These are phyloP conservation scores for Hypoxylon intermedium DNA, from an alignment of 495 filamentous ascomycete species.

Conservation along the genomic window DNA sequence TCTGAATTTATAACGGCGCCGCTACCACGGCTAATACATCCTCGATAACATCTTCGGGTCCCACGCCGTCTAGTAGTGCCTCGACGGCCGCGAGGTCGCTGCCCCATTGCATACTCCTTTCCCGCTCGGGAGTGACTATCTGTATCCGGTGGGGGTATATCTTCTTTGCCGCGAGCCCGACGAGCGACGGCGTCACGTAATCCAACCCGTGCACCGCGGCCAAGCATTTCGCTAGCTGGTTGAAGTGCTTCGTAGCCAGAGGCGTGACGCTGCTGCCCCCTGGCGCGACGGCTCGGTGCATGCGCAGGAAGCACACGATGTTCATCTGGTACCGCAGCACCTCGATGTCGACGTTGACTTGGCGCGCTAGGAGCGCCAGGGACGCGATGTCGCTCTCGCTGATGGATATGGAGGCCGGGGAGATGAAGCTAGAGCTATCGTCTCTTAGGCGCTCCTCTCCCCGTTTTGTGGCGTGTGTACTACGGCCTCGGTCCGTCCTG, in stretches of 20 bases:
- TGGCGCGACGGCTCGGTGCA: slow-evolving; percentile 77
- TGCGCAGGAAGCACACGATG: slow-evolving; percentile 80
- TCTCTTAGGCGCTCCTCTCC: neutral
- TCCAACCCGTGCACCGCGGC: slow-evolving; percentile 81
- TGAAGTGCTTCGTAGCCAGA: slow-evolving; percentile 77
- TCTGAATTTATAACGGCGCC: slow-evolving; percentile 64
- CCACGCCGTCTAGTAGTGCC: slow-evolving; percentile 69
- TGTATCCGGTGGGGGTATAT: slow-evolving; percentile 85
- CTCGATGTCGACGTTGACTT: slow-evolving; percentile 58
- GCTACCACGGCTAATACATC: slow-evolving; percentile 77
- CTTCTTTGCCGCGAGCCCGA: slow-evolving; percentile 84
- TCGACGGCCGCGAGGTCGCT: slow-evolving; percentile 75
- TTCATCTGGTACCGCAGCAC: slow-evolving; percentile 83
- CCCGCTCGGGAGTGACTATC: slow-evolving; percentile 69
- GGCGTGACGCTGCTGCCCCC: slow-evolving; percentile 72
- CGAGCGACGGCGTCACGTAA: slow-evolving; percentile 84
- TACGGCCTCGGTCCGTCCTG: slow-evolving; percentile 8
- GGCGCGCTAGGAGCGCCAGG: slow-evolving; percentile 43
- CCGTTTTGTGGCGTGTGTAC: neutral
- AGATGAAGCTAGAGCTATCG: neutral
- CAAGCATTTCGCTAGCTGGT: slow-evolving; percentile 70
- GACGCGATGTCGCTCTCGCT: slow-evolving; percentile 47
- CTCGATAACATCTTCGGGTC: slow-evolving; percentile 79
- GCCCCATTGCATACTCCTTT: slow-evolving; percentile 92
- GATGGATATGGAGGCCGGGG: neutral